A percentile compares a stretch with the other conserved stretches of the same genome.
Conservation (phyloP, 805 yeast species). For the Naumovozyma castellii region DNA sequence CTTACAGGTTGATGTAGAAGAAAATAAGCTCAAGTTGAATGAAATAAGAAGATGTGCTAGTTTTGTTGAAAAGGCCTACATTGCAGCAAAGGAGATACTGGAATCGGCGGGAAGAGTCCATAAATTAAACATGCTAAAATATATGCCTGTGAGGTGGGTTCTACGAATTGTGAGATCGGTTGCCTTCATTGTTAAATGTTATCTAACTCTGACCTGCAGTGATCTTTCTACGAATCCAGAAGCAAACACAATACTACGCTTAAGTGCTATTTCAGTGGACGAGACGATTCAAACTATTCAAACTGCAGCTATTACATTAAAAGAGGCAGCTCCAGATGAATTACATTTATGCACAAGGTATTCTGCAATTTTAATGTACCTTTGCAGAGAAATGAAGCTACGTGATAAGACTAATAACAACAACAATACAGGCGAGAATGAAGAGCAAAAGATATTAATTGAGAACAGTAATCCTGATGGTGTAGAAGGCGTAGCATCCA, state of each 20-base stretch:
- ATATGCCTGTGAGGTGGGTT: constrained; percentile 90
- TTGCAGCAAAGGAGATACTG: constrained; percentile 73
- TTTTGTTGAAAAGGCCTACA: constrained; percentile 72
- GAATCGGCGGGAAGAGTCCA: constrained; percentile 64
- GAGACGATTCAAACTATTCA: constrained; percentile 62
- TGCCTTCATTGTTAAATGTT: constrained; percentile 82
- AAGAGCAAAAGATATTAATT: constrained; percentile 4
- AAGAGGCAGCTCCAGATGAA: constrained; percentile 85
- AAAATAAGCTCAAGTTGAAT: constrained; percentile 42
- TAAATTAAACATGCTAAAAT: constrained; percentile 49
- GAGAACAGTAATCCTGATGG: constrained; percentile 1
- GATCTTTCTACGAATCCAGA: constrained; percentile 28
- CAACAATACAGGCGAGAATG: neutral
- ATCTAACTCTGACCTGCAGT: constrained; percentile 46
- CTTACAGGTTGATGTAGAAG: constrained; percentile 38
- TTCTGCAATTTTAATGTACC: constrained; percentile 63
- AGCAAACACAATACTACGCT: constrained; percentile 41
- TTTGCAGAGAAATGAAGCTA: constrained; percentile 65
- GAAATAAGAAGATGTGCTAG: constrained; percentile 65
- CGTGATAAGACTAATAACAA: constrained; percentile 19
- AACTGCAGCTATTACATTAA: constrained; percentile 58
- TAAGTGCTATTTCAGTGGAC: constrained; percentile 59
- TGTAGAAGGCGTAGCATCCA: neutral
- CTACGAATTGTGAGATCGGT: constrained; percentile 79
- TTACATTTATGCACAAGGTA: constrained; percentile 75